Evolutionary conservation across 2,329 filamentous ascomycete genomes (phyloP).

Genomic region (Fusarium longipes): DNA sequence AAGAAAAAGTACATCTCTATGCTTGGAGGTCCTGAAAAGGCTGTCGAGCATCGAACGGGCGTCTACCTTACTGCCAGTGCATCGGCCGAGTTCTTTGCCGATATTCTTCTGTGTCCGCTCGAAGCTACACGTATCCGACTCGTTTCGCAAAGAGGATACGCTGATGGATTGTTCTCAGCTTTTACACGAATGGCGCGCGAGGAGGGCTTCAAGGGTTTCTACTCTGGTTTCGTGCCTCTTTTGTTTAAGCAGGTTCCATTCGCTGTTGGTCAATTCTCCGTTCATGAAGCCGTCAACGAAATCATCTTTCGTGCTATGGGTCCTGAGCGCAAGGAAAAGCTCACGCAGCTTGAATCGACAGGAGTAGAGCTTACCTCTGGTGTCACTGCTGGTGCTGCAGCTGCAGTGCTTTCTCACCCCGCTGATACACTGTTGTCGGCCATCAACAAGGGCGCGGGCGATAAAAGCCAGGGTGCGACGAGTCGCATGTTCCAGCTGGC

Average conservation of each 20-base stretch:
- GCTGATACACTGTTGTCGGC: constrained; percentile 74
- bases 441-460: constrained; percentile 66
- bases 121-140: constrained; percentile 85
- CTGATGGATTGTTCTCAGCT: constrained; percentile 75
- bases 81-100: constrained; percentile 76
- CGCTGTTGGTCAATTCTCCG: constrained; percentile 94
- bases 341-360: constrained; percentile 79
- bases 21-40: constrained; percentile 64
- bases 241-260: constrained; percentile 92
- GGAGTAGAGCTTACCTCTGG: constrained; percentile 87
- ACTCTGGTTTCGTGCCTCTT: constrained; percentile 89
- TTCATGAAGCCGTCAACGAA: constrained; percentile 90
- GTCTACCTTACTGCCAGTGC: constrained; percentile 80
- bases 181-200: constrained; percentile 80
- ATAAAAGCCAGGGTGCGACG: constrained; percentile 60
- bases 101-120: constrained; percentile 88
- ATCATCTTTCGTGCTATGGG: constrained; percentile 77
- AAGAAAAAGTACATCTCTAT: constrained; percentile 85
- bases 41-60: constrained; percentile 59
- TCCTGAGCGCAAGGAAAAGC: constrained; percentile 70
- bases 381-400: constrained; percentile 87
- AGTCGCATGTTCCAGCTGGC: constrained; percentile 64
- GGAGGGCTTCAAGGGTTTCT: constrained; percentile 85
- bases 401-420: constrained; percentile 88
- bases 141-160: constrained; percentile 83